These are phyloP conservation scores for Aspergillus pseudoglaucus DNA, from an alignment of 2,329 filamentous ascomycete species.

Conservation along the genomic window DNA sequence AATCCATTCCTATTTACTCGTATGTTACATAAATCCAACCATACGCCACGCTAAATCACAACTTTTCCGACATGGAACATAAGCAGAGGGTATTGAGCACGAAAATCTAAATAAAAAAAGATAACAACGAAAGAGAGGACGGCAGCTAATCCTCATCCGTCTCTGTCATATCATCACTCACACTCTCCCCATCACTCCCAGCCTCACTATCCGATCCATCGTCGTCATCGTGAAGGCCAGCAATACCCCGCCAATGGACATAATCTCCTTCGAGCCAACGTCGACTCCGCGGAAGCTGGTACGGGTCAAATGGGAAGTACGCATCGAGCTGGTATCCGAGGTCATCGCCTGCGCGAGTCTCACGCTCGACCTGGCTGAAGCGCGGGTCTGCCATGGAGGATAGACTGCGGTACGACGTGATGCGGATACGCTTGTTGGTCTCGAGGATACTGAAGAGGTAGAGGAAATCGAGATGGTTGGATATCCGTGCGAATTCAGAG, in stretches of 20 bases:
- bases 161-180: slow-evolving; percentile 36
- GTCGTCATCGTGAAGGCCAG: slow-evolving; percentile 56
- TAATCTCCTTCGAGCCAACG: slow-evolving; percentile 84
- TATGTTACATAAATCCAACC: slow-evolving; percentile 1
- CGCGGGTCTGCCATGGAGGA: slow-evolving; percentile 30
- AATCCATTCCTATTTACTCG: too few species aligned
- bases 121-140: neutral
- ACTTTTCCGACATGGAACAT: too few species aligned
- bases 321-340: slow-evolving; percentile 80
- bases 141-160: slow-evolving; percentile 35
- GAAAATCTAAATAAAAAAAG: neutral
- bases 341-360: slow-evolving; percentile 58
- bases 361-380: slow-evolving; percentile 45
- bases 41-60: slow-evolving; percentile 19
- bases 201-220: slow-evolving; percentile 42
- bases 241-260: slow-evolving; percentile 69
- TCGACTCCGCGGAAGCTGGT: slow-evolving; percentile 79
- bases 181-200: slow-evolving; percentile 30
- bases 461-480: slow-evolving; percentile 77
- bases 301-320: slow-evolving; percentile 97
- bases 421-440: slow-evolving; percentile 80
- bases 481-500: slow-evolving; percentile 80
- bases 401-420: slow-evolving; percentile 58
- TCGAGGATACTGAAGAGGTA: slow-evolving; percentile 86
- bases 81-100: slow-evolving; percentile 1